Percentiles rank a stretch among this genome's conserved stretches.
Conservation (phyloP, 1,284 basidiomycete genomes). For the Tremellales sp. region DNA sequence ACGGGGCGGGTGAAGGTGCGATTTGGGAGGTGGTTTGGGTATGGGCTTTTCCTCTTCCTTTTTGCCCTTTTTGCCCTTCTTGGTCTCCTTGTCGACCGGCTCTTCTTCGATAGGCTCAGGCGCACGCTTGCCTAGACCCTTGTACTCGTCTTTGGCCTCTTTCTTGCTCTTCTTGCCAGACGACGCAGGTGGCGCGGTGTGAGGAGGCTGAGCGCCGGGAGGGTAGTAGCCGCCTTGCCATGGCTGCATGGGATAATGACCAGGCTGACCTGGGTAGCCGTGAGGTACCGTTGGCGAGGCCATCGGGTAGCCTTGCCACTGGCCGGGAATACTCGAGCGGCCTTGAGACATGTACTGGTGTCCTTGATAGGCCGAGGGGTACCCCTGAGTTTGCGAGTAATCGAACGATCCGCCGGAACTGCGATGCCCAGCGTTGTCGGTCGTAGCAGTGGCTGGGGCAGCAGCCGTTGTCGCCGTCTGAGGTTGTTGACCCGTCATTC, state of each 20-base stretch:
- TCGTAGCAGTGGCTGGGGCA: background rate
- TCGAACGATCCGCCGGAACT: background rate
- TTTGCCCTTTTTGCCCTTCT: slow-evolving; percentile 33
- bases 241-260: slow-evolving; percentile 3
- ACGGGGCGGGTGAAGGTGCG: slow-evolving; percentile 75
- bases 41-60: slow-evolving; percentile 29
- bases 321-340: background rate
- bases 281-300: background rate
- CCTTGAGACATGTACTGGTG: background rate
- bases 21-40: slow-evolving; percentile 47
- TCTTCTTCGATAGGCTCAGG: slow-evolving; percentile 22
- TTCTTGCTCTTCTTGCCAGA: slow-evolving; percentile 16
- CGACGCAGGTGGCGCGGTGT: background rate
- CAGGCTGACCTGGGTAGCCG: background rate
- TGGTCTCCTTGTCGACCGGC: slow-evolving; percentile 35
- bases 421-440: background rate
- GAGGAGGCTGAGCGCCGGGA: background rate
- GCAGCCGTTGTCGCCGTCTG: background rate
- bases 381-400: background rate
- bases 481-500: background rate
- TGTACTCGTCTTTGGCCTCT: slow-evolving; percentile 13
- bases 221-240: slow-evolving; percentile 21
- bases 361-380: background rate
- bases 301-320: slow-evolving; percentile 1
- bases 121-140: slow-evolving; percentile 31